Evolutionary conservation across 1,139 yeast genomes (phyloP).

Genomic region (Kodamaea ohmeri): DNA sequence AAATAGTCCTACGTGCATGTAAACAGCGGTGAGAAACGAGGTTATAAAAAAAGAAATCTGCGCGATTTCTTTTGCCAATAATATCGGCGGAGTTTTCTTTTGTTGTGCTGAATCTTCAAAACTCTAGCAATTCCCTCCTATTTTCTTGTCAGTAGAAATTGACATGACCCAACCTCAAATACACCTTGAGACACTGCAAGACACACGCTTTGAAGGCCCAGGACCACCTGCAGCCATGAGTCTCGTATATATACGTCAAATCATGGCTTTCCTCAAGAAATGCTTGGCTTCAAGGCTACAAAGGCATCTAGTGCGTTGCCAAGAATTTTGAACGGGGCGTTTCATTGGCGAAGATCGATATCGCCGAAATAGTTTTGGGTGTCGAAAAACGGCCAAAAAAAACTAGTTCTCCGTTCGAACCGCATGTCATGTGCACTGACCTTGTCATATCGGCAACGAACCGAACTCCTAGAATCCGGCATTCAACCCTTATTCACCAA

Average conservation of each 20-base stretch:
- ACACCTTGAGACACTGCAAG: neutral
- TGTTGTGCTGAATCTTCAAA: conserved; percentile 10
- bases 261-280: conserved; percentile 5
- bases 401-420: too few species aligned
- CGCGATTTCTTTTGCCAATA: neutral
- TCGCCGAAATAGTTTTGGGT: neutral
- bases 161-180: neutral
- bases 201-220: neutral
- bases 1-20: neutral
- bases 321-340: conserved; percentile 6
- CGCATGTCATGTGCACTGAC: too few species aligned
- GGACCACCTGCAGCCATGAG: too few species aligned
- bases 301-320: conserved; percentile 4
- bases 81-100: neutral
- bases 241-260: conserved; percentile 5
- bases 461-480: too few species aligned
- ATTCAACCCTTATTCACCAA: too few species aligned
- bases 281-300: conserved; percentile 10
- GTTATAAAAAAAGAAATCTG: conserved; percentile 1
- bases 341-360: neutral
- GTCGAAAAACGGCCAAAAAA: too few species aligned
- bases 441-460: too few species aligned
- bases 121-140: conserved; percentile 8
- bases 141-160: neutral
- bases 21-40: neutral